Percentiles rank a stretch among this genome's conserved stretches.
Conservation (phyloP, 306 rosid species). For the Senna siamea region DNA sequence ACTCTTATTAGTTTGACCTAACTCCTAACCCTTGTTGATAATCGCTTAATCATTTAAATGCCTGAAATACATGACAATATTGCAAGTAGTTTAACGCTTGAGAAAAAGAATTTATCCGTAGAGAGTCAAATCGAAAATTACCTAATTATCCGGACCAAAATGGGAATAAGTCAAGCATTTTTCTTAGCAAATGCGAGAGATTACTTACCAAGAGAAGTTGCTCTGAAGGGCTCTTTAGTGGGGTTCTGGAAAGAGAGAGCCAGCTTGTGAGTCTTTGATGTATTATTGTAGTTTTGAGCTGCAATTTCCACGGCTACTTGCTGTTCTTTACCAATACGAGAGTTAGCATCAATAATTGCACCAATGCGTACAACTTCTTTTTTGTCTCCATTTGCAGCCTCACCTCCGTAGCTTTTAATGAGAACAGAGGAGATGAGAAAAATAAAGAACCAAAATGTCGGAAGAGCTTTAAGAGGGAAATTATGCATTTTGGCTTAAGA, state of each 20-base stretch:
- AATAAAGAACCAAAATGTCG: slow-evolving; percentile 31
- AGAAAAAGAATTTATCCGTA: too few species aligned
- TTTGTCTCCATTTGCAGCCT: slow-evolving; percentile 1
- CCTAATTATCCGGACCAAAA: too few species aligned
- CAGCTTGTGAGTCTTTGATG: slow-evolving; percentile 38
- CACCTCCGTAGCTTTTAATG: slow-evolving; percentile 25
- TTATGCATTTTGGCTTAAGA: slow-evolving; percentile 36
- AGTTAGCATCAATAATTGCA: slow-evolving; percentile 43
- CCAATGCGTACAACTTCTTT: slow-evolving; percentile 47
- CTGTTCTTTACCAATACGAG: slow-evolving; percentile 58
- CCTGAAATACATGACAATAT: too few species aligned
- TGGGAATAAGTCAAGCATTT: not conserved
- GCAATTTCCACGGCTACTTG: slow-evolving; percentile 54
- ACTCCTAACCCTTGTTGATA: too few species aligned
- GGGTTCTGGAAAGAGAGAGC: slow-evolving; percentile 40
- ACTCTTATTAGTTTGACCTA: too few species aligned
- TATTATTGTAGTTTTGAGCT: slow-evolving; percentile 44
- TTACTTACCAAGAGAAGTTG: slow-evolving; percentile 45
- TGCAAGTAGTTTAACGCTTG: too few species aligned
- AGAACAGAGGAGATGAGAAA: slow-evolving; percentile 33
- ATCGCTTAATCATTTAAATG: too few species aligned
- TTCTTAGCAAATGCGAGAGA: not conserved
- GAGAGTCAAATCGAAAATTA: too few species aligned
- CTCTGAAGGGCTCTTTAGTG: slow-evolving; percentile 33
- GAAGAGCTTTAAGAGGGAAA: slow-evolving; percentile 9